phyloP scores from a whole-genome alignment of 257 asterid genomes.

The Rhazya stricta region DNA sequence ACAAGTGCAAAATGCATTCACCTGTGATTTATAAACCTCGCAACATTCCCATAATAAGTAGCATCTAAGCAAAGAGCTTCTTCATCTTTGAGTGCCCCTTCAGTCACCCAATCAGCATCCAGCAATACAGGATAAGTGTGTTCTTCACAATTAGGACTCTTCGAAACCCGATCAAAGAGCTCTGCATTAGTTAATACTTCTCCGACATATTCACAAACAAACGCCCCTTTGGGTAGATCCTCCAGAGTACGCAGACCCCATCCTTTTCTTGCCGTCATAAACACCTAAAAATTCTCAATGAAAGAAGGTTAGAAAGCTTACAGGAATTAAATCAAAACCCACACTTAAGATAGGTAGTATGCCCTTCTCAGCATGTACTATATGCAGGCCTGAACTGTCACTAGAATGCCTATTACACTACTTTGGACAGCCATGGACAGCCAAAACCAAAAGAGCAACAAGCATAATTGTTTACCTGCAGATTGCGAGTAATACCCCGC shows the following conservation, averaged over 20 bases:
- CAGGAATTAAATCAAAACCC: not conserved
- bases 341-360: not conserved
- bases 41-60: constrained; percentile 83
- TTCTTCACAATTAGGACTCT: constrained; percentile 48
- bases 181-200: constrained; percentile 79
- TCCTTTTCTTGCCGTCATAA: constrained; percentile 84
- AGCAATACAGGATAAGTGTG: constrained; percentile 88
- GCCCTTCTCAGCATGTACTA: not conserved
- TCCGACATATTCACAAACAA: constrained; percentile 96
- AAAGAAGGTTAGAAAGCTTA: constrained; percentile 9
- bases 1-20: constrained; percentile 3
- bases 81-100: constrained; percentile 72
- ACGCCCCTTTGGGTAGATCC: constrained; percentile 90
- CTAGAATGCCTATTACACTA: not conserved
- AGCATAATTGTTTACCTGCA: constrained; percentile 50
- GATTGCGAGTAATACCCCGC: constrained; percentile 66
- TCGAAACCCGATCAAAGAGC: constrained; percentile 67
- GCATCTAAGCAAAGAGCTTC: constrained; percentile 97
- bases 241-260: constrained; percentile 98
- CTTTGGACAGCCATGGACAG: not conserved
- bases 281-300: constrained; percentile 49
- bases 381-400: not conserved
- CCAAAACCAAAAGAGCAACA: not conserved
- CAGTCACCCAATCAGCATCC: constrained; percentile 92
- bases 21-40: constrained; percentile 96